Base-by-base conservation (phyloP, 2,329 filamentous ascomycete genomes). In the Pseudopyrenochaeta lycopersici region DNA sequence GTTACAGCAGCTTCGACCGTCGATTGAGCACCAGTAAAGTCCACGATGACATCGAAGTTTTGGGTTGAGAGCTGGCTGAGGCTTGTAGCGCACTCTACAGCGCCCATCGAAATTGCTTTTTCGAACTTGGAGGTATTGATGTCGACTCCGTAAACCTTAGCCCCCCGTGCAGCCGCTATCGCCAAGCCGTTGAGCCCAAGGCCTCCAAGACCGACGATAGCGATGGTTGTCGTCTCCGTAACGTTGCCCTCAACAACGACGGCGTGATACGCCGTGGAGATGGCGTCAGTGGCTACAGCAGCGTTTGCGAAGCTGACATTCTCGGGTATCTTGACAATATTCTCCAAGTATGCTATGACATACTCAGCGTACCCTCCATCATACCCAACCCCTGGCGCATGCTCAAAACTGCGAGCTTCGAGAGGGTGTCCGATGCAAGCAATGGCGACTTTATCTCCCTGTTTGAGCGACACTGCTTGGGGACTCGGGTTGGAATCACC, bases 261-360 rank as follows among this genome's bases (percentile, higher is more conserved):
- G 7, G 53, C 53, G 12, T 56, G 53, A 18, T 56, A 56, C 4
- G 48, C 42, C n/a, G 53, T 52, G 6, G 53, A 33, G 29, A 56
- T 35, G 1, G 48, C 23, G 36, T 56, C 53, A 7, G 30, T 52
- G 2, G 53, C 53, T 7, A 52, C 48, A 21, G 42, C 47, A 2
- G 53, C 53, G 10, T 52, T 33, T 9, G 29, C 36, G 31, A 56
- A 56, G 10, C 23, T 20, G 4, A 52, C 48, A 2, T 14, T 27
- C 3, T 52, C 53, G 7, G 53, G 53, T 33, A 56, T 51, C 12
- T 21, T 17, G 10, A 47, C 43, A 12, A 36, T 10, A 31, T 31
- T 7, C 7, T 7, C 7, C 7, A 31, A 7, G 12, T 31, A 31
- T 12, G 29, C 29, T 12, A 31, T 7, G 7, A 12, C 7, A 31